A percentile compares a stretch with the other conserved stretches of the same genome.
These are phyloP conservation scores for Herpetomonas samuelpessoai DNA, from an alignment of 208 protist species.

Conservation along the genomic window DNA sequence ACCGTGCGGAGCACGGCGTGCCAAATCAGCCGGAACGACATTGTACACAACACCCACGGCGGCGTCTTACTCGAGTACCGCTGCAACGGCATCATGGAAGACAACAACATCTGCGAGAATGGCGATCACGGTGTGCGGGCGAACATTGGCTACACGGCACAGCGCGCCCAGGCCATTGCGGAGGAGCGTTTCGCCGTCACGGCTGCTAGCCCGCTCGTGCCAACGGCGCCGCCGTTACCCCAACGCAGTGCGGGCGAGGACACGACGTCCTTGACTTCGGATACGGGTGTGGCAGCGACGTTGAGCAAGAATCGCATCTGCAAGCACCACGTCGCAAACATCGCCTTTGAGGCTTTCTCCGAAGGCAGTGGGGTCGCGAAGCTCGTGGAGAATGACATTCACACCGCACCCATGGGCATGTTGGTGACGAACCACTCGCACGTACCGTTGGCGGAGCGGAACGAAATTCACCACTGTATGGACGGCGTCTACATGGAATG, in stretches of 20 bases:
- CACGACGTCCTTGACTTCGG: neutral
- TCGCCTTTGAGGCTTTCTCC: constrained; percentile 45
- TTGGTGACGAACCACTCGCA: constrained; percentile 50
- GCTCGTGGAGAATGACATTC: constrained; percentile 55
- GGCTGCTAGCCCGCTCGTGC: neutral
- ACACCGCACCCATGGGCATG: constrained; percentile 61
- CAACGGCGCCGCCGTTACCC: neutral
- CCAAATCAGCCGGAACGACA: constrained; percentile 46
- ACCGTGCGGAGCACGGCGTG: constrained; percentile 17
- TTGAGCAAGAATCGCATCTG: constrained; percentile 54
- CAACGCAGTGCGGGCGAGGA: neutral
- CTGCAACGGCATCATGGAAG: constrained; percentile 43
- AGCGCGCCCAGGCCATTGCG: constrained; percentile 30
- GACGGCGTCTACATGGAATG: constrained; percentile 63
- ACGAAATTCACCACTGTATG: constrained; percentile 63
- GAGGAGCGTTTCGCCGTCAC: constrained; percentile 1
- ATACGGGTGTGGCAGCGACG: constrained; percentile 2
- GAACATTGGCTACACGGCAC: constrained; percentile 41
- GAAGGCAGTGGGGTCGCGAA: constrained; percentile 20
- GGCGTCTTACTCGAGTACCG: constrained; percentile 65
- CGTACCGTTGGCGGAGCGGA: constrained; percentile 33
- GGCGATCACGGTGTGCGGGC: constrained; percentile 59
- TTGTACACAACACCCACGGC: constrained; percentile 50
- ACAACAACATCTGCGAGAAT: constrained; percentile 77
- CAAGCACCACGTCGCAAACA: constrained; percentile 53